Evolutionary conservation across 1,284 basidiomycete species (phyloP).

Genomic region (Thecaphora thlaspeos): DNA sequence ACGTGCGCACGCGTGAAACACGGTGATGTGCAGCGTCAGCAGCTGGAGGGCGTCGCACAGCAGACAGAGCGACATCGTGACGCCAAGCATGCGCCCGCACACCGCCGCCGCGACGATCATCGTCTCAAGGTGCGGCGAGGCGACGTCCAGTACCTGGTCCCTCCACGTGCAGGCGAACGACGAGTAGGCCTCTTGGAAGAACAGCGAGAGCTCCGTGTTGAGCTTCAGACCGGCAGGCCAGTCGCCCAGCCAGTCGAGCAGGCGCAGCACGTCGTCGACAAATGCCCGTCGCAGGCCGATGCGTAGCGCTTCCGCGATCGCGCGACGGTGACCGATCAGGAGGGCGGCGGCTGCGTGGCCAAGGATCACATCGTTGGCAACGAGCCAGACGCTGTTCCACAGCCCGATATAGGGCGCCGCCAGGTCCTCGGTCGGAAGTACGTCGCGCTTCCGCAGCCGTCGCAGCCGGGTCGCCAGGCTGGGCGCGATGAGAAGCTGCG

Average conservation of each 20-base stretch:
- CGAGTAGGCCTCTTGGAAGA: slow-evolving; percentile 73
- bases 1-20: slow-evolving; percentile 71
- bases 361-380: slow-evolving; percentile 83
- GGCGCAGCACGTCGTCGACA: slow-evolving; percentile 14
- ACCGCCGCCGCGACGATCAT: slow-evolving; percentile 63
- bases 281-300: slow-evolving; percentile 6
- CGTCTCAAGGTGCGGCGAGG: slow-evolving; percentile 9
- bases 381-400: slow-evolving; percentile 86
- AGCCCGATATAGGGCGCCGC: slow-evolving; percentile 64
- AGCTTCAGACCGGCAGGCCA: slow-evolving; percentile 97
- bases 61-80: slow-evolving; percentile 71
- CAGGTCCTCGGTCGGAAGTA: slow-evolving; percentile 14
- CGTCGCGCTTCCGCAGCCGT: slow-evolving; percentile 6
- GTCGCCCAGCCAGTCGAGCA: slow-evolving; percentile 78
- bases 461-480: slow-evolving; percentile 23
- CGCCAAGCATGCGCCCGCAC: slow-evolving; percentile 65
- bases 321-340: slow-evolving; percentile 17
- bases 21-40: slow-evolving; percentile 71
- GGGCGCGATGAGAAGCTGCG: slow-evolving; percentile 59
- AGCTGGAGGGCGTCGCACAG: slow-evolving; percentile 69
- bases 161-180: slow-evolving; percentile 51
- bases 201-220: slow-evolving; percentile 83
- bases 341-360: slow-evolving; percentile 68
- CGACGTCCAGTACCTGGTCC: slow-evolving; percentile 7
- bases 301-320: slow-evolving; percentile 5